Base-by-base conservation (phyloP, 108 stramenopile genomes). In the Skeletonema costatum region DNA sequence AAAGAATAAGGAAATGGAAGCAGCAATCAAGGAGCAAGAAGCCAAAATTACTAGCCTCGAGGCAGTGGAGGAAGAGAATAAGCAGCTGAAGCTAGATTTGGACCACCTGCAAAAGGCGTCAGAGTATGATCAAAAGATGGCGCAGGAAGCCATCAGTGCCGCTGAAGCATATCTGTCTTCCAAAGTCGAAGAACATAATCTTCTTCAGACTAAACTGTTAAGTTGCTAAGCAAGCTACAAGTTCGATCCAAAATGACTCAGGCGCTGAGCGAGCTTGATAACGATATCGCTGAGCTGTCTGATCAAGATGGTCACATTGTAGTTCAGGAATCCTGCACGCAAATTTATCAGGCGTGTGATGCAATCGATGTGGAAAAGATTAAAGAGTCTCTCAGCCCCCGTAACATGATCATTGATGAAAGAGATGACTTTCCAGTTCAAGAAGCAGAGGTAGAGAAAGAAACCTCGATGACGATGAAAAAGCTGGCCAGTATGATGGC, bases 41-140 rank as follows among this genome's bases (percentile, higher is more conserved):
- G 25, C 60, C 3, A 13, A 29, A 33, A 31, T 17, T 31, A 0
- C 13, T n/a, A 61, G 60, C 4, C 60, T 61, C 14, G 3, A 31
- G 60, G 25, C 4, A 31, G 33, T 73, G 36, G 66, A 38, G 21
- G 64, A 69, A 38, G 66, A 73, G 25, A 56, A 56, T 12, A 60
- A 63, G 42, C 32, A 36, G 9, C 42, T 63, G 36, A 25, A n/a
- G 61, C 4, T 31, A 50, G 62, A 30, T 29, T 21, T 61, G 4
- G 19, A 31, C 13, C 32, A 29, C 19, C 16, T 33, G 13, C 60
- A 16, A 33, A 33, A 61, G 60, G 16, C 12, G 16, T 14, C 32
- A 13, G 60, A 61, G 60, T 31, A 61, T 2, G 60, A 31, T 25
- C 60, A 61, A 33, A 61, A 35, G 60, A 25, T 35, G 60, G 4